Evolutionary conservation across 768 basidiomycete species (phyloP).

Genomic region (Terana coerulea): DNA sequence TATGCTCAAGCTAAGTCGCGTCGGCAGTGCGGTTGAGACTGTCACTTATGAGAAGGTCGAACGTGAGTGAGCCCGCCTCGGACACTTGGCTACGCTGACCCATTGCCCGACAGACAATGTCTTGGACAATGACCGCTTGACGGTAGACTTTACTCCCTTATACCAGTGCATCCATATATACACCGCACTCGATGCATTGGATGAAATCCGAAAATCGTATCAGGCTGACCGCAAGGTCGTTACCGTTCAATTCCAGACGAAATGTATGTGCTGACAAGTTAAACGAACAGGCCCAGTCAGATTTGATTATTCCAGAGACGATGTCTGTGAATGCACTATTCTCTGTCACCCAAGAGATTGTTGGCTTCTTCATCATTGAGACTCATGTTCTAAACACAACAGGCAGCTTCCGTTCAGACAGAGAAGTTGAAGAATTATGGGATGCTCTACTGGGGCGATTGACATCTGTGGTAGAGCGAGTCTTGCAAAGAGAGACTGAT

Average conservation of each 20-base stretch:
- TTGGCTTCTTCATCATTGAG: constrained; percentile 98
- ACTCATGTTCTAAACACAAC: constrained; percentile 88
- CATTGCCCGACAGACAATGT: constrained; percentile 68
- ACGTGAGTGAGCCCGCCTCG: constrained; percentile 66
- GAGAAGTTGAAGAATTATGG: constrained; percentile 95
- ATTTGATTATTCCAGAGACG: constrained; percentile 81
- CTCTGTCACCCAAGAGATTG: constrained; percentile 85
- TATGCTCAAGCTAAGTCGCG: constrained; percentile 66
- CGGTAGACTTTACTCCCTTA: constrained; percentile 91
- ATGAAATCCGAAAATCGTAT: constrained; percentile 86
- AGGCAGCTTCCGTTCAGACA: constrained; percentile 81
- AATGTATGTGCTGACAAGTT: neutral
- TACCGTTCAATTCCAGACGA: neutral
- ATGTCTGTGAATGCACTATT: constrained; percentile 65
- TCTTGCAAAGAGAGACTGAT: constrained; percentile 70
- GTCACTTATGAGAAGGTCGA: constrained; percentile 84
- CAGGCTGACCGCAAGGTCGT: constrained; percentile 86
- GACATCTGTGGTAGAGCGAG: constrained; percentile 66
- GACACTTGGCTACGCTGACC: too few species aligned
- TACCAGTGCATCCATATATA: constrained; percentile 98
- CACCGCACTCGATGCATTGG: constrained; percentile 83
- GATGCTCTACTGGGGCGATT: constrained; percentile 77
- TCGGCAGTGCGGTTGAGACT: constrained; percentile 90
- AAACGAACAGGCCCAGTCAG: constrained; percentile 97
- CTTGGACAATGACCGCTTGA: constrained; percentile 83